Conservation (phyloP, 163 green algal genomes). For the Volvox carteri region DNA sequence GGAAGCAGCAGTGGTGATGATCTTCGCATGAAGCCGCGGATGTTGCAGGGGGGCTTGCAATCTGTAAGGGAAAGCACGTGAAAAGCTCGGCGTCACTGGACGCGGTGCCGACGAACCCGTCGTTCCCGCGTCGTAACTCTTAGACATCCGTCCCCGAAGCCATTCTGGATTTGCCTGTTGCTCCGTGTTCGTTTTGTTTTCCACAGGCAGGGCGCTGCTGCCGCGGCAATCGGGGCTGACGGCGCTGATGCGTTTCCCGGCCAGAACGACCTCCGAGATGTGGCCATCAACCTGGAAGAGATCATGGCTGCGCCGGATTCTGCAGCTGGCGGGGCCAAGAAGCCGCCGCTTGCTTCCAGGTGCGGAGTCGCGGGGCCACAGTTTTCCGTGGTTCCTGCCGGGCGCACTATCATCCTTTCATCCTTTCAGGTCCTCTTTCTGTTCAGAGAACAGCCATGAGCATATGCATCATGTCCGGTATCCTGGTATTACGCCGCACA, state of each 20-base stretch:
- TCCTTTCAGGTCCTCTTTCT: background rate
- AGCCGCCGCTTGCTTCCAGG: background rate
- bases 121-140: background rate
- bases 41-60: background rate
- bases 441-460: background rate
- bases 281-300: slow-evolving; percentile 1
- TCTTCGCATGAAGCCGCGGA: background rate
- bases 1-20: background rate
- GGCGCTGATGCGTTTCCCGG: background rate
- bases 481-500: background rate
- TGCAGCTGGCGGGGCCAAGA: background rate
- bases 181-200: background rate
- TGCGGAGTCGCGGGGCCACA: background rate
- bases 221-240: background rate
- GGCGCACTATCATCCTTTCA: background rate
- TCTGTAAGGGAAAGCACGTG: background rate
- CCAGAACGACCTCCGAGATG: background rate
- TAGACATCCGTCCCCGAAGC: background rate
- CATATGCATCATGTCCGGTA: background rate
- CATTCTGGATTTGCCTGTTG: background rate
- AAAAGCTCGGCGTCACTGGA: too few relatives aligned
- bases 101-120: background rate
- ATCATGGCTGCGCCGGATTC: slow-evolving; percentile 24
- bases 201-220: background rate
- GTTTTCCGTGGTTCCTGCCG: too few relatives aligned